Evolutionary conservation across 2,329 filamentous ascomycete genomes (phyloP), one percentile per base, ranked within the genome.

Genomic region (Sclerotinia nivalis): DNA sequence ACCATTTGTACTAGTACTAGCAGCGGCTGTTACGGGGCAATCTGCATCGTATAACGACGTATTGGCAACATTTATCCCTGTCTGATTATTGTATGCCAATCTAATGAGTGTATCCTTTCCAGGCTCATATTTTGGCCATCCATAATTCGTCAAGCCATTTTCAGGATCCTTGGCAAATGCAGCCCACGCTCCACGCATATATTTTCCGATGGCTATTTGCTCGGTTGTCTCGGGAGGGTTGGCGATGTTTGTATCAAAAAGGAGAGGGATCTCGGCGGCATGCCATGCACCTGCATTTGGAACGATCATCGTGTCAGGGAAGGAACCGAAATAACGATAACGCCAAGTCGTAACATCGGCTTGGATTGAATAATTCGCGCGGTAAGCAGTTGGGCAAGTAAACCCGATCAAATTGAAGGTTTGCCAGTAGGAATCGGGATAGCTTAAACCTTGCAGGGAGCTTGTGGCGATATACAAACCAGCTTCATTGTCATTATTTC

Each of bases 121-220:
- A 34, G 52, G 5, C 3, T 65, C 56, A 47, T 72, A 72, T 31
- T 43, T n/a, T 34, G 71, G 71, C 69, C 69, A 72, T 59, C 77
- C 75, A 69, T 79, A 80, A 2, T 66, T 73, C 20, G 68, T 74
- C 40, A 82, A 70, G 2, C 80, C 80, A 25, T 77, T 73, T 13
- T 68, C 69, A 1, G 81, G 79, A 71, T 82, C 74, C 68, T 79
- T 81, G 18, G 80, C 80, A 72, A 82, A 82, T 1, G 79, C 73
- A 0, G 80, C 77, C 79, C 80, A 82, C 15, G 80, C 80, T 2
- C 77, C 77, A n/a, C 79, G 76, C 69, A 81, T 76, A 55, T 80
- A 81, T 25, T 75, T 73, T 25, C 74, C 77, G 8, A 81, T 74
- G 12, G 69, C 72, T 45, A 75, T 71, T 55, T 76, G 76, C 12